Percentiles rank a stretch among this genome's conserved stretches.
Evolutionary conservation across 225 moss, liverwort and hornwort species (phyloP).

Genomic region (Polytrichum commune): DNA sequence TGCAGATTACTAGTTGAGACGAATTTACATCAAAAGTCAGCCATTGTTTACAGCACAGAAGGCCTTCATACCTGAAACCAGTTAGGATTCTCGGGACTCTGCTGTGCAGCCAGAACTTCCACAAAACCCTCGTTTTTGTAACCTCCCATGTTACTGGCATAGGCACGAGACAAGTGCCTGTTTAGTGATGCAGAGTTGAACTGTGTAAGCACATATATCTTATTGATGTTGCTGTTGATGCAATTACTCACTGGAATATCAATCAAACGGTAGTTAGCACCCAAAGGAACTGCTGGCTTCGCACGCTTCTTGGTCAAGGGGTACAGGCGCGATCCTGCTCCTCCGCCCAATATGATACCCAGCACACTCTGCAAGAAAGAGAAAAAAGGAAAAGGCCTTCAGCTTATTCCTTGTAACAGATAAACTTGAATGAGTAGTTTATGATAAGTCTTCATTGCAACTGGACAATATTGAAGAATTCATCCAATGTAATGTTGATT

Average conservation of each 20-base stretch:
- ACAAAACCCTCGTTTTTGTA: slow-evolving; percentile 98
- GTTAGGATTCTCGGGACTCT: slow-evolving; percentile 99
- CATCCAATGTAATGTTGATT: no score
- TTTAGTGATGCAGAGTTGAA: slow-evolving; percentile 97
- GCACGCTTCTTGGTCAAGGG: slow-evolving; percentile 97
- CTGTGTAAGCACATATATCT: slow-evolving; percentile 96
- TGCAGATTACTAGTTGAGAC: no score
- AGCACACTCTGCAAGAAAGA: slow-evolving; percentile 59
- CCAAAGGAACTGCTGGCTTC: slow-evolving; percentile 94
- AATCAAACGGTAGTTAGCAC: slow-evolving; percentile 93
- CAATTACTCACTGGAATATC: slow-evolving; percentile 99
- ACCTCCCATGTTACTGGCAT: slow-evolving; percentile 97
- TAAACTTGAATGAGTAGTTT: no score
- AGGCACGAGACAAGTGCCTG: slow-evolving; percentile 95
- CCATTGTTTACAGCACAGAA: no score
- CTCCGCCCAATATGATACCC: slow-evolving; percentile 95
- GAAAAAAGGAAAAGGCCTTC: neutral
- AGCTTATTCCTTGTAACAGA: no score
- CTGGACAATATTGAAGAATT: no score
- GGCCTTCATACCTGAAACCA: slow-evolving; percentile 72
- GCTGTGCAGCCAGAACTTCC: slow-evolving; percentile 95
- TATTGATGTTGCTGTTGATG: slow-evolving; percentile 97
- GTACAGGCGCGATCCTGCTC: slow-evolving; percentile 90
- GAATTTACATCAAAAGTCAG: no score
- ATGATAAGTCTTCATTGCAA: no score